These are phyloP conservation scores for Zoysia japonica DNA, from an alignment of 176 grass and related monocot species.

Conservation along the genomic window DNA sequence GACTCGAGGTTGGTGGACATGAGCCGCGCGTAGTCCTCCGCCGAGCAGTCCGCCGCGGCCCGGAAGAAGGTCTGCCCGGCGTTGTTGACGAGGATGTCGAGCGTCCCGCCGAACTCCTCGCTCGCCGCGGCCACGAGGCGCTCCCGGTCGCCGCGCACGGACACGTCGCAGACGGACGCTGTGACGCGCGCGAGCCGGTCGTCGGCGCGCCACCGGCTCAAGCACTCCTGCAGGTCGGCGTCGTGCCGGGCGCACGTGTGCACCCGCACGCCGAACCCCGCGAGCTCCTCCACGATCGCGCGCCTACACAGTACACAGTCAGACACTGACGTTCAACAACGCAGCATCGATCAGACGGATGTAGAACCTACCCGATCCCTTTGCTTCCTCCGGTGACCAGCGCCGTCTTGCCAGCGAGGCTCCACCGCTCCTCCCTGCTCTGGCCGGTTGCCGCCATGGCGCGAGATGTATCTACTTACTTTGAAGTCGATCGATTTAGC, in stretches of 20 bases:
- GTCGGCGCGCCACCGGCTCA: conserved; percentile 33
- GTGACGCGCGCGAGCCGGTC: conserved; percentile 22
- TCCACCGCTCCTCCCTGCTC: conserved; percentile 33
- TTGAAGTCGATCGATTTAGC: background rate
- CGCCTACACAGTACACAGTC: background rate
- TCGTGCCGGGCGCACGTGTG: conserved; percentile 49
- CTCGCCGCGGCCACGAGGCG: conserved; percentile 33
- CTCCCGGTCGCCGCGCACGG: conserved; percentile 43
- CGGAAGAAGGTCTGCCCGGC: conserved; percentile 37
- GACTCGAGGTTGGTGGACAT: conserved; percentile 61
- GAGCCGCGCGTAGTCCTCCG: conserved; percentile 40
- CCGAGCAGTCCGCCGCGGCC: background rate
- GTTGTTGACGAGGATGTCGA: conserved; percentile 66
- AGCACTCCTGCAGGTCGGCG: conserved; percentile 40
- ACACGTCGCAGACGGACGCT: conserved; percentile 54
- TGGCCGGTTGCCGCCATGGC: background rate
- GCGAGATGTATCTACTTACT: background rate
- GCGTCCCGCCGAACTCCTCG: conserved; percentile 30
- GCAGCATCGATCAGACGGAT: background rate
- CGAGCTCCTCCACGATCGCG: conserved; percentile 57
- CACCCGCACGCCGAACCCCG: conserved; percentile 45
- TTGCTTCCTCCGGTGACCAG: conserved; percentile 53
- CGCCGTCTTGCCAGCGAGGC: conserved; percentile 35
- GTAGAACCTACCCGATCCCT: conserved; percentile 27
- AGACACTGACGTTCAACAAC: background rate